Conservation (phyloP, 1,284 basidiomycete genomes). For the Ceratobasidium sp. region DNA sequence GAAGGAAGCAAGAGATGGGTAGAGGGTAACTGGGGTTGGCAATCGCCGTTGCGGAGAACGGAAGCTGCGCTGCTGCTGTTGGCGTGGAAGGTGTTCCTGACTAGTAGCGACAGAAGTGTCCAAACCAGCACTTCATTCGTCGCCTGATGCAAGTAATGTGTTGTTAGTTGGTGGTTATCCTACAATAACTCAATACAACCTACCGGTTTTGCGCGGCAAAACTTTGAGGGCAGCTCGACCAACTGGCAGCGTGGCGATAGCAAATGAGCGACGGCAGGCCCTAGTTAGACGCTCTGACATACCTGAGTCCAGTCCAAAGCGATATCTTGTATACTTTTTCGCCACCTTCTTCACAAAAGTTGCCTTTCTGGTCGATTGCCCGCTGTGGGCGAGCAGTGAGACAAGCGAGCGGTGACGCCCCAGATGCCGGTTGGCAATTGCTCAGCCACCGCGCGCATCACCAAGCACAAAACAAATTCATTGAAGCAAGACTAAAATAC, state of each 20-base stretch:
- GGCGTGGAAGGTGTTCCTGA: conserved; percentile 27
- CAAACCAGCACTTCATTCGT: conserved; percentile 15
- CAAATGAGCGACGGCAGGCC: not conserved
- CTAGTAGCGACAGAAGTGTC: conserved; percentile 8
- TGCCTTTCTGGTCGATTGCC: not conserved
- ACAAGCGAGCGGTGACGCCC: conserved; percentile 10
- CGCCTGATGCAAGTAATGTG: not conserved
- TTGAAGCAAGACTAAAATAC: not conserved
- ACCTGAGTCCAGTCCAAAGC: not conserved
- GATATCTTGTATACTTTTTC: not conserved
- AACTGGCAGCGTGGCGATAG: not conserved
- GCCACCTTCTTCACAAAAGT: not conserved
- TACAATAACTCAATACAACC: not conserved
- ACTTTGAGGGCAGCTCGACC: conserved; percentile 1
- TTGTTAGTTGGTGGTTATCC: not conserved
- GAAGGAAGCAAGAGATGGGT: not conserved
- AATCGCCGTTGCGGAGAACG: conserved; percentile 4
- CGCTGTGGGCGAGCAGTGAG: conserved; percentile 10
- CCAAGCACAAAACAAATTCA: not conserved
- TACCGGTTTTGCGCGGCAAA: conserved; percentile 19
- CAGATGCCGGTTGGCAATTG: conserved; percentile 18
- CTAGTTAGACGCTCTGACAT: conserved; percentile 7
- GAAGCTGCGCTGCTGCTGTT: conserved; percentile 6
- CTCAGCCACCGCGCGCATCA: conserved; percentile 11
- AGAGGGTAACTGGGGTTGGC: conserved; percentile 5